Evolutionary conservation across 2,329 filamentous ascomycete species (phyloP).

Genomic region (Colletotrichum horii): DNA sequence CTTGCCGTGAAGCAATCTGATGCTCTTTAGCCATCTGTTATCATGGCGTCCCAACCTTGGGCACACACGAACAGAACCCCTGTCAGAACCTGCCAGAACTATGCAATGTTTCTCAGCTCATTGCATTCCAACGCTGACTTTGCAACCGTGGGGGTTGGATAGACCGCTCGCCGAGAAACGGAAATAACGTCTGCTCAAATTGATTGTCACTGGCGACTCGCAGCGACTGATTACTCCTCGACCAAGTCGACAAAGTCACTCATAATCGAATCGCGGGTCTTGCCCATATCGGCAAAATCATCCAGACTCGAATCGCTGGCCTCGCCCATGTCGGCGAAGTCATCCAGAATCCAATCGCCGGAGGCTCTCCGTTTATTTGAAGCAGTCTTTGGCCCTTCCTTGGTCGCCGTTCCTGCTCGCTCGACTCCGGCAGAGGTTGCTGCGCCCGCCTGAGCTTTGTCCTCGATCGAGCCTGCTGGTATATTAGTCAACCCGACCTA

Average conservation of each 20-base stretch:
- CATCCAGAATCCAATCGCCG: neutral
- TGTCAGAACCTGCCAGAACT: neutral
- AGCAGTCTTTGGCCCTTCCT: neutral
- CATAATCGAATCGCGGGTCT: too few relatives aligned
- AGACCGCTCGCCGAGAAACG: neutral
- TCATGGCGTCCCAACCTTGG: neutral
- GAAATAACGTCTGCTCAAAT: neutral
- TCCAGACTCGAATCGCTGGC: too few relatives aligned
- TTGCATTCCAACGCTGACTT: rapidly evolving
- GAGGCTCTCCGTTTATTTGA: neutral
- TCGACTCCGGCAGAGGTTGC: neutral
- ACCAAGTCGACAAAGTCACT: neutral
- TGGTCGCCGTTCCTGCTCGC: neutral
- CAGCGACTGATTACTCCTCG: neutral
- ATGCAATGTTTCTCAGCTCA: neutral
- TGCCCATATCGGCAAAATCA: neutral
- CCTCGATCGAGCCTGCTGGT: neutral
- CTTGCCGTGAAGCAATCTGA: neutral
- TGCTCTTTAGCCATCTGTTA: neutral
- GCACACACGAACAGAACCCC: neutral
- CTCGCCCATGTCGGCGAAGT: neutral
- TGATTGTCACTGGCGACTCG: neutral
- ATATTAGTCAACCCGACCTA: neutral
- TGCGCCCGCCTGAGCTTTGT: neutral
- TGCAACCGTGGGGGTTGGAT: rapidly evolving